Base-by-base conservation (phyloP, 176 grass and related monocot species). In the Panicum miliaceum region DNA sequence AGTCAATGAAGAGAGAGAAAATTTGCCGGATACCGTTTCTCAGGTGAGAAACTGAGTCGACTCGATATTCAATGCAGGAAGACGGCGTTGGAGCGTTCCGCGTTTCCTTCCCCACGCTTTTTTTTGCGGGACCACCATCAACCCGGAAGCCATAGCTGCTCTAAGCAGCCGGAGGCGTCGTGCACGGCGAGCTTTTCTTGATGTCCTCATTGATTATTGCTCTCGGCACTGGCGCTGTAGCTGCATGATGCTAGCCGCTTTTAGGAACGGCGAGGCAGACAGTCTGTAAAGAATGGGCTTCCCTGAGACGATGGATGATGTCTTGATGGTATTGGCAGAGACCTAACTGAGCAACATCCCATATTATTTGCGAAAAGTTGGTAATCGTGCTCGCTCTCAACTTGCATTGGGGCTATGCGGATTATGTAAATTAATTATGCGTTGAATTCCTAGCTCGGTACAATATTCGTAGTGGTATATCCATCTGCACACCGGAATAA, bases 261-360 rank as follows among this genome's bases (percentile, higher is more conserved):
- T 82, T 85, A 81, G 59, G 29, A 77, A 35, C 4, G 56, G 37
- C n/a, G 20, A 51, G 52, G 66, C 73, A 81, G 48, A 80, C 60
- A 80, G 40, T 64, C 78, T 86, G 86, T 86, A 83, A 89, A 92
- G 67, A 75, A 86, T 53, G 26, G 27, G 19, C 46, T 57, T 77
- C 54, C 50, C 52, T 73, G 43, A 71, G 73, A 91, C 82, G 84
- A n/a, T n/a, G n/a, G n/a, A n/a, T n/a, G 56, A 48, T 64, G 57
- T 82, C 22, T 6, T 14, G 47, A 82, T 67, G 36, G 25, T 67
- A 81, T 68, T 37, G 77, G 64, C 63, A 85, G 29, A 71, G 56
- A 64, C 47, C 29, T 43, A 70, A 78, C 27, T 25, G 8, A 58
- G 32, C 79, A 77, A 4, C 22, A 50, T 42, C 80, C 65, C 51